Evolutionary conservation across 352 stramenopile species (phyloP).

Genomic region (Globisporangium carolinianum): DNA sequence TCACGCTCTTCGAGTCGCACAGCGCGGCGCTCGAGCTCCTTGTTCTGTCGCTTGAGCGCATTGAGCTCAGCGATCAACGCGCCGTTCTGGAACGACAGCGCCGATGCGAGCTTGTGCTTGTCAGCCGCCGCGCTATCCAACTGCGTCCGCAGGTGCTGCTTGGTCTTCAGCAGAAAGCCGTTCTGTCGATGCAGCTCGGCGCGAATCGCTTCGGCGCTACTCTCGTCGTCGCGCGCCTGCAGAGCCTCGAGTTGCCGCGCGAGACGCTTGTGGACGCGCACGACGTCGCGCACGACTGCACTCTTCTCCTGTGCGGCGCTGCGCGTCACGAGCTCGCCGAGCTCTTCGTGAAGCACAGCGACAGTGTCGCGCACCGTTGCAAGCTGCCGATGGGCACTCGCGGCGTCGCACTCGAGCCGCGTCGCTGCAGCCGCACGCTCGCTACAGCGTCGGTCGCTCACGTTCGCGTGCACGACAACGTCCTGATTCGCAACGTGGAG

Average conservation of each 20-base stretch:
- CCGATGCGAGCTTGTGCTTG: constrained; percentile 64
- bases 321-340: constrained; percentile 46
- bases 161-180: constrained; percentile 62
- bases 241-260: constrained; percentile 44
- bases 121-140: constrained; percentile 54
- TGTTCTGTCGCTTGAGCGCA: constrained; percentile 45
- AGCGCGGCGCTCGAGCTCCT: constrained; percentile 46
- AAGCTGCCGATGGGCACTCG: constrained; percentile 22
- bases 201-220: constrained; percentile 44
- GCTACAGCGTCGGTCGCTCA: constrained; percentile 51
- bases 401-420: constrained; percentile 36
- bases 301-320: constrained; percentile 64
- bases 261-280: constrained; percentile 59
- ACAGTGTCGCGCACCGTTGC: constrained; percentile 50
- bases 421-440: constrained; percentile 34
- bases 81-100: constrained; percentile 64
- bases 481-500: constrained; percentile 62
- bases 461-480: constrained; percentile 59
- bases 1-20: constrained; percentile 8
- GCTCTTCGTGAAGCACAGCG: constrained; percentile 54
- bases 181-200: constrained; percentile 71
- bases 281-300: constrained; percentile 46
- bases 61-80: constrained; percentile 65
- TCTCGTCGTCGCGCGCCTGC: constrained; percentile 32
- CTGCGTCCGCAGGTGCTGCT: constrained; percentile 59